Base-by-base conservation (phyloP, 2,329 filamentous ascomycete genomes). In the Arthrobotrys sinensis region DNA sequence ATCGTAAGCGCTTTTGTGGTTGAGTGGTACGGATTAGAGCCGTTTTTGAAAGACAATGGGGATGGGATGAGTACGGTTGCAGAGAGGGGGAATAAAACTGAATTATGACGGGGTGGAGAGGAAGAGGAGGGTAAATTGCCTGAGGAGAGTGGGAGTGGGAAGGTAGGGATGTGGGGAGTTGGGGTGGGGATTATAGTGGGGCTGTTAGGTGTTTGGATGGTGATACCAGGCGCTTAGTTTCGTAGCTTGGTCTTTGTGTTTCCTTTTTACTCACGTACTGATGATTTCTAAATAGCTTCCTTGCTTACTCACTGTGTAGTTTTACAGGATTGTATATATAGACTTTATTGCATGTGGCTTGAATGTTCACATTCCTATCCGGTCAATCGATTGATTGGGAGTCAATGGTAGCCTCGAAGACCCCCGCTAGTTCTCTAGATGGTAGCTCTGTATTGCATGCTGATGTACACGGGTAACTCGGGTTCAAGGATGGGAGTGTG, bases 1-100 rank as follows among this genome's bases (percentile, higher is more conserved):
- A 91, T 99, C 60, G 87, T 95, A 5, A 91, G 92, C 0, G 94
- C 90, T 0, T 99, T 98, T 85, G 89, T 90, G 38, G 91, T 92
- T 0, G 95, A 98, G 85, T 98, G 94, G 94, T 89, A 98, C 89
- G 94, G 97, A 80, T 85, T 98, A 78, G 90, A 91, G 80, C 89
- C 86, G 0, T 88, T 84, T 77, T 84, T 90, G 66, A 83, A 84
- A 28, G 66, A 40, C 24, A 67, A 71, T 32, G 73, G 66, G 16
- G 73, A 77, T 32, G 73, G 73, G 50, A 63, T 76, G 19, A 67
- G 66, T 40, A 66, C 80, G 8, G 67, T 76, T 10, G 14, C 78
- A 6, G 81, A 81, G 45, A 62, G 65, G 38, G 38, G 67, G 40
- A 72, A 80, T 24, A 77, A 77, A 52, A 77, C 73, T 1, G 73